Percentiles rank a stretch among this genome's conserved stretches.
Evolutionary conservation across 768 basidiomycete genomes (phyloP).

Genomic region (Pholiota conissans): DNA sequence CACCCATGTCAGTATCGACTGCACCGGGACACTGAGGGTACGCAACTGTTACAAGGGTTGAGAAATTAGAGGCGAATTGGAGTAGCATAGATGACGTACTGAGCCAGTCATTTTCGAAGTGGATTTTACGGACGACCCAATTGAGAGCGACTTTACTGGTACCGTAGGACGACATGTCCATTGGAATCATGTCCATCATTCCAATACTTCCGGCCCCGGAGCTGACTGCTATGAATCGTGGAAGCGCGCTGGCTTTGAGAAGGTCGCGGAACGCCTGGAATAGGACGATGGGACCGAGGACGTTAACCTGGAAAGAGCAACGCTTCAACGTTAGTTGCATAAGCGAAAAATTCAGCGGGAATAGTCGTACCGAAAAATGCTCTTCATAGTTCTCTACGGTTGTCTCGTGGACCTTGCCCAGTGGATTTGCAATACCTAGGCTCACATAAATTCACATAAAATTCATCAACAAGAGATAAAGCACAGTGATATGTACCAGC

Average conservation of each 20-base stretch:
- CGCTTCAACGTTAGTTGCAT: no score
- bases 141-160: no score
- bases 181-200: no score
- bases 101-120: no score
- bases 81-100: no score
- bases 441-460: no score
- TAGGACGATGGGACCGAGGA: no score
- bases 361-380: neutral
- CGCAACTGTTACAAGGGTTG: neutral
- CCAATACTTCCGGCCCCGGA: neutral
- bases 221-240: neutral
- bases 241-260: neutral
- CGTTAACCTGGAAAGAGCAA: no score
- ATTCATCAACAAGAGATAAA: neutral
- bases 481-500: neutral
- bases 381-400: neutral
- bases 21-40: slow-evolving; percentile 9
- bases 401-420: neutral
- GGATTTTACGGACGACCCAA: no score
- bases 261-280: no score
- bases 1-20: slow-evolving; percentile 9
- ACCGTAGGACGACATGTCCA: no score
- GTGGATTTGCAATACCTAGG: neutral
- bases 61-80: neutral
- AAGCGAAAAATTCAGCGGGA: neutral